phyloP scores from a whole-genome alignment of 495 filamentous ascomycete genomes.

The Barbatosphaeria neglecta region DNA sequence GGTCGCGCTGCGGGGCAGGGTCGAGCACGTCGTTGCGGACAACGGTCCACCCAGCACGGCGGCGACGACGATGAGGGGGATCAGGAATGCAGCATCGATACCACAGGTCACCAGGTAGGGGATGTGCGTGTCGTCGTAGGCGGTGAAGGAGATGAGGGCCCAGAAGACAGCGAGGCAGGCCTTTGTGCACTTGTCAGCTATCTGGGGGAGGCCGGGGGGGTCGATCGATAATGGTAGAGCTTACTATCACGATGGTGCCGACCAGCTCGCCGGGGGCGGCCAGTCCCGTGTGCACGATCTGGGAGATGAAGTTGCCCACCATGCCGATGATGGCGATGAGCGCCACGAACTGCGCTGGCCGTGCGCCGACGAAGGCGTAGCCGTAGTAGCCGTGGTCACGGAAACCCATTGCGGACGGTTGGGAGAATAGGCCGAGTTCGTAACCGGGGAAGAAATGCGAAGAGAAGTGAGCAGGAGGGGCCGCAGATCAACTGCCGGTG shows the following conservation, averaged over 20 bases:
- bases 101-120: slow-evolving; percentile 55
- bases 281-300: slow-evolving; percentile 49
- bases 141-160: slow-evolving; percentile 58
- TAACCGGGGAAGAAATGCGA: slow-evolving; percentile 1
- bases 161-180: slow-evolving; percentile 68
- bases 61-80: slow-evolving; percentile 59
- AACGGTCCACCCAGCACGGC: slow-evolving; percentile 68
- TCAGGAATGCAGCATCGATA: slow-evolving; percentile 55
- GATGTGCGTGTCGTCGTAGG: slow-evolving; percentile 65
- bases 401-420: slow-evolving; percentile 1
- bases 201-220: background rate
- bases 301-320: slow-evolving; percentile 63
- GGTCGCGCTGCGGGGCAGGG: slow-evolving; percentile 17
- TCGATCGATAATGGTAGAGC: slow-evolving; percentile 14
- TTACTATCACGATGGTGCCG: slow-evolving; percentile 64
- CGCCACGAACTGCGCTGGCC: slow-evolving; percentile 52
- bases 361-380: slow-evolving; percentile 57
- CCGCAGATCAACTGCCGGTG: slow-evolving; percentile 9
- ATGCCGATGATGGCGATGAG: slow-evolving; percentile 70
- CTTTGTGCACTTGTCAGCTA: slow-evolving; percentile 27
- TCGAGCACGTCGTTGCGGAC: slow-evolving; percentile 57
- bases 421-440: slow-evolving; percentile 6
- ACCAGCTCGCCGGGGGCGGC: slow-evolving; percentile 57
- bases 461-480: slow-evolving; percentile 5
- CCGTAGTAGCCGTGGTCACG: slow-evolving; percentile 55